Percentiles rank a stretch among this genome's conserved stretches.
Conservation (phyloP, 2,329 filamentous ascomycete species). For the Podosphaera xanthii region DNA sequence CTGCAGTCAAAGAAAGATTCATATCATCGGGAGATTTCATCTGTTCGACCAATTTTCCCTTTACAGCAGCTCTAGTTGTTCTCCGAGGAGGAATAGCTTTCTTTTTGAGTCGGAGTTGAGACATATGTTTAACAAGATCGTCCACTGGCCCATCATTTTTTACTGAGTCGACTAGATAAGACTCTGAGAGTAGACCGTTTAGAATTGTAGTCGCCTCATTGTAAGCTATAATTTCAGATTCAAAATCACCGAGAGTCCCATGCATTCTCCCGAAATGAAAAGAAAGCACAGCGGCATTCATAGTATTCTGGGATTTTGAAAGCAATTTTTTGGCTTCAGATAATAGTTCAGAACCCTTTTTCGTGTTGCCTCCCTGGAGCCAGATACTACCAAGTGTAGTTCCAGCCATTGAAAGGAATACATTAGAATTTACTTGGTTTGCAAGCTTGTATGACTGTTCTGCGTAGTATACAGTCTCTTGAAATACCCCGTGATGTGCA, state of each 20-base stretch:
- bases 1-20: slow-evolving; percentile 8
- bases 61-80: slow-evolving; percentile 5
- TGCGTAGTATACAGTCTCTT: slow-evolving; percentile 71
- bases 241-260: slow-evolving; percentile 22
- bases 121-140: slow-evolving; percentile 9
- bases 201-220: slow-evolving; percentile 24
- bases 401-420: slow-evolving; percentile 28
- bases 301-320: slow-evolving; percentile 22
- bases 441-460: slow-evolving; percentile 67
- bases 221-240: slow-evolving; percentile 25
- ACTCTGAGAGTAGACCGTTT: slow-evolving; percentile 20
- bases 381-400: slow-evolving; percentile 32
- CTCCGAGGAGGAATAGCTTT: slow-evolving; percentile 11
- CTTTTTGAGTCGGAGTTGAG: slow-evolving; percentile 14
- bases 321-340: slow-evolving; percentile 30
- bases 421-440: slow-evolving; percentile 10
- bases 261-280: slow-evolving; percentile 33
- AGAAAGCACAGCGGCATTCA: slow-evolving; percentile 25
- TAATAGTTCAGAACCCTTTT: slow-evolving; percentile 32
- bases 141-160: slow-evolving; percentile 6
- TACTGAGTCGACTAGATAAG: slow-evolving; percentile 10
- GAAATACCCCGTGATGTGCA: slow-evolving; percentile 63
- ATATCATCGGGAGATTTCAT: slow-evolving; percentile 9
- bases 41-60: slow-evolving; percentile 13
- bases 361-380: slow-evolving; percentile 32